A percentile compares a stretch with the other conserved stretches of the same genome.
Conservation (phyloP, 768 basidiomycete genomes). For the Lactarius psammicola region DNA sequence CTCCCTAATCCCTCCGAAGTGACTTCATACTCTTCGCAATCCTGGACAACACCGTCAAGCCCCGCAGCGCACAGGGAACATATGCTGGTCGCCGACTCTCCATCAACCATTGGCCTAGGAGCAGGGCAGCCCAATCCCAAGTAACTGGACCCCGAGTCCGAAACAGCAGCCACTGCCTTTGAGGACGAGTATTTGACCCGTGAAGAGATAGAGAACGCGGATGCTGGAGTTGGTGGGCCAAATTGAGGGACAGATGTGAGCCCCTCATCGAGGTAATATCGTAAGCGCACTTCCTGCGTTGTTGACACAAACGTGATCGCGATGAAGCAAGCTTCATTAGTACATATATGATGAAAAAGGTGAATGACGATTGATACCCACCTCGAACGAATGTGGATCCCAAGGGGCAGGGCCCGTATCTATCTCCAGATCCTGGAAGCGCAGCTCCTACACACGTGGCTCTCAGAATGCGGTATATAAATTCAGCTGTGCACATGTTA, state of each 20-base stretch:
- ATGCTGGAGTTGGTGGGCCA: neutral
- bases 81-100: neutral
- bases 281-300: slow-evolving; percentile 7
- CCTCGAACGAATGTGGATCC: neutral
- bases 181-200: too few relatives aligned
- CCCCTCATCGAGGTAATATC: slow-evolving; percentile 11
- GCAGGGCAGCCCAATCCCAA: neutral
- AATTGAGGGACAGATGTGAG: neutral
- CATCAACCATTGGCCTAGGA: neutral
- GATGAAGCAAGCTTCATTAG: neutral
- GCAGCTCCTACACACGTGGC: neutral
- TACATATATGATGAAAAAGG: neutral
- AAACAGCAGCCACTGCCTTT: too few relatives aligned
- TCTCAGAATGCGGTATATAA: neutral
- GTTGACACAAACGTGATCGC: neutral
- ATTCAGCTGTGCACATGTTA: neutral
- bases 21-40: neutral
- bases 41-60: neutral
- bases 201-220: neutral
- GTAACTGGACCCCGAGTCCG: too few relatives aligned
- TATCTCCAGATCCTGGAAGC: neutral
- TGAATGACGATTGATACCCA: neutral
- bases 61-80: slow-evolving; percentile 12
- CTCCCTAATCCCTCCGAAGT: neutral
- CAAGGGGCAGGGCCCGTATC: neutral